Evolutionary conservation across 495 filamentous ascomycete genomes (phyloP).

Genomic region (Bacidia rubella): DNA sequence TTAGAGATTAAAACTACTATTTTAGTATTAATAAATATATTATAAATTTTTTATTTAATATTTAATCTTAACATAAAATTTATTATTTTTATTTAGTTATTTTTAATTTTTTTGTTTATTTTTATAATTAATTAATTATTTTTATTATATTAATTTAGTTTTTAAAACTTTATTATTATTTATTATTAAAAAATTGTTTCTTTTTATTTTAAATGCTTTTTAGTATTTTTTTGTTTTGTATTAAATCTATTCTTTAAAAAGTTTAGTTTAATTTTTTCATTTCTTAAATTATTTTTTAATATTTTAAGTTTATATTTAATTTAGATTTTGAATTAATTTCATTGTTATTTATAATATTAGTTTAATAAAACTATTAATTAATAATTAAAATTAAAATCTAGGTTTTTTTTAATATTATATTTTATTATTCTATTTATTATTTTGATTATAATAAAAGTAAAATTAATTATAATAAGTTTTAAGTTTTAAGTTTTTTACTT

Average conservation of each 20-base stretch:
- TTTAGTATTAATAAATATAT: too few species aligned
- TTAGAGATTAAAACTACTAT: too few species aligned
- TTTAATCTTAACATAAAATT: not conserved
- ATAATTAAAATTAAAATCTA: not conserved
- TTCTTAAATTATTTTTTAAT: too few species aligned
- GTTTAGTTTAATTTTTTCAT: too few species aligned
- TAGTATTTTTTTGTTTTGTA: not conserved
- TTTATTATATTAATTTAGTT: not conserved
- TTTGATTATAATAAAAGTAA: not conserved
- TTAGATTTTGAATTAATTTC: too few species aligned
- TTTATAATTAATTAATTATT: not conserved
- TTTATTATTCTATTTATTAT: not conserved
- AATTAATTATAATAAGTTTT: not conserved
- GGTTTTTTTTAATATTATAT: not conserved
- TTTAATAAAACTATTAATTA: not conserved
- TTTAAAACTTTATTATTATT: too few species aligned
- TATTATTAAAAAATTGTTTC: too few species aligned
- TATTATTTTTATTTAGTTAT: not conserved
- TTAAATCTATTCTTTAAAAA: not conserved
- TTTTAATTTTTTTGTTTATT: not conserved
- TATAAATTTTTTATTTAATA: too few species aligned
- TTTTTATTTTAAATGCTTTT: too few species aligned
- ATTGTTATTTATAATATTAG: too few species aligned
- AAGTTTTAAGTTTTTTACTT: conserved; percentile 6
- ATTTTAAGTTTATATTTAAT: too few species aligned